Evolutionary conservation across 495 filamentous ascomycete species (phyloP), one percentile per base, ranked within the genome.

Genomic region (Lepidopterella palustris): DNA sequence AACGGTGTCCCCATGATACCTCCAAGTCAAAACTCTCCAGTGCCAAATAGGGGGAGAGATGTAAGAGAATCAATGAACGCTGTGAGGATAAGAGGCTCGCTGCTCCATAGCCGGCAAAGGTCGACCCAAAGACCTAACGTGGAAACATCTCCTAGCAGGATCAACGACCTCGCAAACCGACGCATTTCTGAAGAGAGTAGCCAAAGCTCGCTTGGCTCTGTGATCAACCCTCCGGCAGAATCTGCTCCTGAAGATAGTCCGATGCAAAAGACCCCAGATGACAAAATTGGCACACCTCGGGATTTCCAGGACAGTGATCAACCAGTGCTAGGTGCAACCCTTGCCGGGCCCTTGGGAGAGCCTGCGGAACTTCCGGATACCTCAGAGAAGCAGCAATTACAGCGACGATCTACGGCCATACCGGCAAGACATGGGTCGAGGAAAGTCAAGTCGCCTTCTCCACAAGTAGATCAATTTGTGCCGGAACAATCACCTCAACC

Each of bases 41-140:
- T 93, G 56, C 91, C 91, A 2, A 96, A 96, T 66, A 83, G 93
- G 40, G 90, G 90, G 6, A 82, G 87, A 47, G 93, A 98, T 72
- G 84, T 87, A 24, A 82, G 89, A 53, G 93, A 98, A 70, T 95
- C 90, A 6, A 82, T 97, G 78, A 90, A 89, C 72, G 95, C 93
- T 26, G 90, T 97, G 45, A 87, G 92, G 61, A 79, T 82, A 23
- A 83, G 93, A 61, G 88, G 86, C 53, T 86, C 84, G 25, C 76
- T 83, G 54, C 71, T 78, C 35, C 85, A 89, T 72, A 83, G 80
- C 60, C 82, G 86, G 57, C 82, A 85, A 64, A 74, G 74, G 20
- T 85, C 83, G 10, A 72, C 69, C 21, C 80, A 77, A 57, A 78
- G 83, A 18, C 57, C 74, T 0, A 35, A 27, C 0, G 72, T 78